Base-by-base conservation (phyloP, 495 filamentous ascomycete species). In the Delitschia confertaspora region DNA sequence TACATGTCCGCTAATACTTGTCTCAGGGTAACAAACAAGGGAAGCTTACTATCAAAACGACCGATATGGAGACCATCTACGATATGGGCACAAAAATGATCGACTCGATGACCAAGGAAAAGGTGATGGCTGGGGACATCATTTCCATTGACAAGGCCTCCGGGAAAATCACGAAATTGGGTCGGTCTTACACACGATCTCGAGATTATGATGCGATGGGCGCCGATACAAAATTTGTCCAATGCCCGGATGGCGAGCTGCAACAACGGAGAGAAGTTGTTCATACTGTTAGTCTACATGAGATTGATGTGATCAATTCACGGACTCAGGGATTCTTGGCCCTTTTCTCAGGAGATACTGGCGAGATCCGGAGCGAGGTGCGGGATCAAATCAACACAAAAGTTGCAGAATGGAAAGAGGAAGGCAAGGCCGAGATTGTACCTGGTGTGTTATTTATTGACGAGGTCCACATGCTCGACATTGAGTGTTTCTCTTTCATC, bases 21-120 rank as follows among this genome's bases (percentile, higher is more conserved):
- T 19, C n/a, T 20, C 38, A 83, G 79, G 76, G 74, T 49, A 88
- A 86, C 62, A 95, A 95, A 71, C 88, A 95, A 73, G 91, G 91
- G 53, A 99, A 96, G 65, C 82, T 99, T 51, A 99, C 91, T 6
- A 95, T 99, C 65, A 99, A 96, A 65, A 99, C 91, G 14, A 95
- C 89, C 53, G 93, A 99, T 60, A 99, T 99, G 91, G 91, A 99
- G 66, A 94, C 91, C 14, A 85, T 96, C 54, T 98, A 95, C 71
- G 91, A 98, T 53, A 91, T 98, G 85, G 91, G 91, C 29, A 88
- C 81, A 40, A 95, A 96, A 66, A 95, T 96, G 93, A 95, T 99
- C 51, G 93, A 99, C 55, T 83, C 87, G 29, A 94, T 99, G 83
- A 93, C 85, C 45, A 95, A 95, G 65, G 91, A 99, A 69, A 87